Conservation (phyloP, 140 eudicot genomes). For the Stevia rebaudiana region DNA sequence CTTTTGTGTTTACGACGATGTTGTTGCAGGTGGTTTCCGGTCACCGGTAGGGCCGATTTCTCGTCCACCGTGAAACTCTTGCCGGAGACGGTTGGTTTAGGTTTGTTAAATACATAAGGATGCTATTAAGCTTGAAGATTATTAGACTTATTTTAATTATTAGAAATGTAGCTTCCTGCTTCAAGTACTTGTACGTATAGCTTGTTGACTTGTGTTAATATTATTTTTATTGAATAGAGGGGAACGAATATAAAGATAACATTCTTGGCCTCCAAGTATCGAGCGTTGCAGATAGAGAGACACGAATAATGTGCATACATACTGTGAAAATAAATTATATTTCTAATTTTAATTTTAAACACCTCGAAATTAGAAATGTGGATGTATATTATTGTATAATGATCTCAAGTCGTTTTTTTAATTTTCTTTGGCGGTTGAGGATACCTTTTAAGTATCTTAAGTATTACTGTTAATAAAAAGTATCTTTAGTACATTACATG, state of each 20-base stretch:
- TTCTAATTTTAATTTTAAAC: too few species aligned
- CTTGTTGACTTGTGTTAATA: not conserved
- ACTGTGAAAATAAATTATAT: too few species aligned
- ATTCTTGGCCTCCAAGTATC: not conserved
- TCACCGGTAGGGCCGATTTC: slow-evolving; percentile 55
- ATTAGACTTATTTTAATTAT: not conserved
- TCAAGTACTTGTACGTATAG: not conserved
- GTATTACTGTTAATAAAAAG: too few species aligned
- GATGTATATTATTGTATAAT: too few species aligned
- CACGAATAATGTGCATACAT: not conserved
- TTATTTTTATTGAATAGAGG: not conserved
- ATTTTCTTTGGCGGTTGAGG: too few species aligned
- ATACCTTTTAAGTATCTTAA: too few species aligned
- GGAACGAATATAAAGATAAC: not conserved
- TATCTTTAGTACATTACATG: too few species aligned
- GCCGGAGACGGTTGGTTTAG: not conserved
- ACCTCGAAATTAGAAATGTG: too few species aligned
- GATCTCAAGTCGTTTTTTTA: too few species aligned
- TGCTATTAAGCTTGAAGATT: not conserved
- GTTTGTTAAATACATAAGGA: not conserved
- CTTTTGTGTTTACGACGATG: slow-evolving; percentile 47
- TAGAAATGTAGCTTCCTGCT: not conserved
- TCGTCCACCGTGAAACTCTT: slow-evolving; percentile 14
- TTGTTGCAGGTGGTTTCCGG: slow-evolving; percentile 33
- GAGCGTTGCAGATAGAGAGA: not conserved